phyloP scores from a whole-genome alignment of 2,329 filamentous ascomycete species.

The Diaporthe ampelina region DNA sequence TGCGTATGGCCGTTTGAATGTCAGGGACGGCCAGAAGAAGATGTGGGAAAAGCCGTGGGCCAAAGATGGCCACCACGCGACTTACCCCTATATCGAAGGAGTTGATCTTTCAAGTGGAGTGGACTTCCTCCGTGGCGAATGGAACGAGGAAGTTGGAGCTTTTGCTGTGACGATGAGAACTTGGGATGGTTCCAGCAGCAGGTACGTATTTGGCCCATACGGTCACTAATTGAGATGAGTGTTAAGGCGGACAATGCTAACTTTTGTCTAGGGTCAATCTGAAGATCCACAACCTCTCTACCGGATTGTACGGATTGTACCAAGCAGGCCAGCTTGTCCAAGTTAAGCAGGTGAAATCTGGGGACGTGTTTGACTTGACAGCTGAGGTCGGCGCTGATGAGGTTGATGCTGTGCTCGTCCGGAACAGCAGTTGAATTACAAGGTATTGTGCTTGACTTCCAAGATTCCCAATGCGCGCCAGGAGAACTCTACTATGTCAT shows the following conservation, averaged over 20 bases:
- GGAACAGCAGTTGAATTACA: too few relatives aligned
- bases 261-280: neutral
- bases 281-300: slow-evolving; percentile 20
- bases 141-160: slow-evolving; percentile 18
- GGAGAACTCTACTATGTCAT: neutral
- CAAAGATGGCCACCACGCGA: slow-evolving; percentile 38
- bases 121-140: slow-evolving; percentile 32
- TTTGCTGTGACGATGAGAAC: slow-evolving; percentile 30
- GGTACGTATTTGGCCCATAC: neutral
- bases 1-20: slow-evolving; percentile 54
- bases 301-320: slow-evolving; percentile 31
- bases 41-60: slow-evolving; percentile 53
- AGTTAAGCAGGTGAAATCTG: neutral
- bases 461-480: neutral
- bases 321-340: slow-evolving; percentile 11
- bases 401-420: slow-evolving; percentile 20
- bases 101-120: slow-evolving; percentile 19
- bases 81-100: slow-evolving; percentile 23
- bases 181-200: slow-evolving; percentile 17
- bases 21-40: slow-evolving; percentile 52
- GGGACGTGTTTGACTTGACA: slow-evolving; percentile 4
- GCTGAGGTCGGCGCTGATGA: slow-evolving; percentile 24
- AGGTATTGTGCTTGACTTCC: neutral
- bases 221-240: neutral
- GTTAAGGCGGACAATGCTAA: neutral